Evolutionary conservation across 129 eudicot genomes (phyloP).

Genomic region (Pseudognaphalium luteoalbum): DNA sequence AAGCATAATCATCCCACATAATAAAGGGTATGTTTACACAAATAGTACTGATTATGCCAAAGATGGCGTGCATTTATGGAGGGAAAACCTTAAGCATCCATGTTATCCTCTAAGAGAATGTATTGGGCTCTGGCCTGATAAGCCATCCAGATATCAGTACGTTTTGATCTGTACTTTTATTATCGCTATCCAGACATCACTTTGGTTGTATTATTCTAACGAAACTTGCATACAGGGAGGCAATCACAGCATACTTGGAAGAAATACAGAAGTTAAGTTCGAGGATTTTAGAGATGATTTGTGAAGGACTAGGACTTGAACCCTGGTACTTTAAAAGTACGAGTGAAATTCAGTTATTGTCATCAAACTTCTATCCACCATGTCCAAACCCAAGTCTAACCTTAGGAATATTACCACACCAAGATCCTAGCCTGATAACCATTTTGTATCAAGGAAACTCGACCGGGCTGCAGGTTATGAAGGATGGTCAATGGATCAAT

Average conservation of each 20-base stretch:
- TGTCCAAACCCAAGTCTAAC: slow-evolving; percentile 86
- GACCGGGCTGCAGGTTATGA: slow-evolving; percentile 61
- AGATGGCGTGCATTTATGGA: slow-evolving; percentile 76
- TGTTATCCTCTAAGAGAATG: slow-evolving; percentile 66
- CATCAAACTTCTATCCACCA: slow-evolving; percentile 60
- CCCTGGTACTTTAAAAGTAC: slow-evolving; percentile 39
- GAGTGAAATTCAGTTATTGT: slow-evolving; percentile 55
- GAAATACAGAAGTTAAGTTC: slow-evolving; percentile 50
- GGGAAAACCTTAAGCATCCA: slow-evolving; percentile 67
- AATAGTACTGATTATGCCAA: slow-evolving; percentile 38
- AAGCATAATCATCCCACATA: slow-evolving; percentile 17
- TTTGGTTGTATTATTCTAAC: background rate
- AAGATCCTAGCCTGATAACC: slow-evolving; percentile 59
- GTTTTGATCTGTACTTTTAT: background rate
- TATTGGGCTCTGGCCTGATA: slow-evolving; percentile 56
- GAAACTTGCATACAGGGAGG: slow-evolving; percentile 42
- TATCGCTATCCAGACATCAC: background rate
- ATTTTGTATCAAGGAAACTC: slow-evolving; percentile 46
- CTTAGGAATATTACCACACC: slow-evolving; percentile 55
- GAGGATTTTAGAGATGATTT: slow-evolving; percentile 53
- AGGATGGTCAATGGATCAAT: slow-evolving; percentile 58
- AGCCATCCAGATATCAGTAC: slow-evolving; percentile 60
- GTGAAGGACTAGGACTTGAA: slow-evolving; percentile 71
- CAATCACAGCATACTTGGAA: slow-evolving; percentile 38
- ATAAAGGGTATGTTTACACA: slow-evolving; percentile 48